Conservation (phyloP, 2,329 filamentous ascomycete species). For the Onygenales sp. region DNA sequence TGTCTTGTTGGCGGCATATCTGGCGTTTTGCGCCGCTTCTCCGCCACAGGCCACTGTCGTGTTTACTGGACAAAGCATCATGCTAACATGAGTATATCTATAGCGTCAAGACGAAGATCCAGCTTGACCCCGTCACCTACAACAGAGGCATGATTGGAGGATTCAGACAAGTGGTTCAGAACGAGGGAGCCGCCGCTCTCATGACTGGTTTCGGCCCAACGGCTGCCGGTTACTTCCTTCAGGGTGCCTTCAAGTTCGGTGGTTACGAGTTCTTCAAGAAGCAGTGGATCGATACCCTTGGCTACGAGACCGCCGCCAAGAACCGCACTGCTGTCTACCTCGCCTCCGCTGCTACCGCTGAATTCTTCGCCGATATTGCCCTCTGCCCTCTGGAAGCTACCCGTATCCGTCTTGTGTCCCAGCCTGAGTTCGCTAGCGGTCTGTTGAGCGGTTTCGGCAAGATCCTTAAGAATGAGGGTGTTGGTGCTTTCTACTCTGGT, state of each 20-base stretch:
- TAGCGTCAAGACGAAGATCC: slow-evolving; percentile 92
- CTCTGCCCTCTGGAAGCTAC: slow-evolving; percentile 89
- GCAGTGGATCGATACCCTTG: slow-evolving; percentile 71
- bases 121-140: slow-evolving; percentile 83
- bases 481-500: slow-evolving; percentile 81
- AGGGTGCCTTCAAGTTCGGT: slow-evolving; percentile 88
- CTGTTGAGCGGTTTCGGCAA: slow-evolving; percentile 71
- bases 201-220: slow-evolving; percentile 80
- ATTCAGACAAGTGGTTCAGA: slow-evolving; percentile 74
- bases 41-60: slow-evolving; percentile 9
- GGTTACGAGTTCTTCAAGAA: slow-evolving; percentile 97
- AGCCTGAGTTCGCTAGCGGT: slow-evolving; percentile 75
- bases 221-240: slow-evolving; percentile 84
- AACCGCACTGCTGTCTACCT: slow-evolving; percentile 78
- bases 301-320: slow-evolving; percentile 65
- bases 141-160: slow-evolving; percentile 80
- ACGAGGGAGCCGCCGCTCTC: slow-evolving; percentile 77
- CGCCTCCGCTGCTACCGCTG: slow-evolving; percentile 51
- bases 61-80: background rate
- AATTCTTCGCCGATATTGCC: slow-evolving; percentile 56
- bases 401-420: slow-evolving; percentile 84
- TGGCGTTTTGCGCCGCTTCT: background rate
- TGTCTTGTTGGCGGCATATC: background rate
- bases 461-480: slow-evolving; percentile 72
- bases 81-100: slow-evolving; percentile 11